These are phyloP conservation scores for Globisporangium uncinulatum DNA, from an alignment of 352 stramenopile species.

Conservation along the genomic window DNA sequence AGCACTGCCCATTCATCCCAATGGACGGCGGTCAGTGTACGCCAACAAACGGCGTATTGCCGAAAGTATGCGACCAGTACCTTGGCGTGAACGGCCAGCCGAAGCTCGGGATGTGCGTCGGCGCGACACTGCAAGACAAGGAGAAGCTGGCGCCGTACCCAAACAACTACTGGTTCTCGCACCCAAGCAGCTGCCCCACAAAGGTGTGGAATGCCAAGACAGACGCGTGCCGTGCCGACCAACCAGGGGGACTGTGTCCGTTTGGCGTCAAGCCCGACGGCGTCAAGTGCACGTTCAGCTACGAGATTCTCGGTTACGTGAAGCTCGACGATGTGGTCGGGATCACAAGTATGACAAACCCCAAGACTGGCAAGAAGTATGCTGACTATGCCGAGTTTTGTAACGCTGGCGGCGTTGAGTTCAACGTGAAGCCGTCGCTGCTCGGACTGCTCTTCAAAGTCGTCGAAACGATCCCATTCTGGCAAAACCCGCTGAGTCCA, in stretches of 20 bases:
- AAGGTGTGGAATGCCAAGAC: constrained; percentile 40
- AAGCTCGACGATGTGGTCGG: constrained; percentile 60
- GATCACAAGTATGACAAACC: constrained; percentile 53
- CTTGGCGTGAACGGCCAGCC: constrained; percentile 30
- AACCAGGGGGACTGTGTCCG: no score
- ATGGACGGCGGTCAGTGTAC: constrained; percentile 63
- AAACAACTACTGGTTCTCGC: constrained; percentile 34
- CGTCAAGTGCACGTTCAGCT: constrained; percentile 55
- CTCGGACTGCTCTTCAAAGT: constrained; percentile 7
- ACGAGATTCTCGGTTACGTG: constrained; percentile 58
- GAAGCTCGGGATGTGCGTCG: constrained; percentile 46
- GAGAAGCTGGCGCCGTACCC: constrained; percentile 56
- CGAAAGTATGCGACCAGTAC: constrained; percentile 48
- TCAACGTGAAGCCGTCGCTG: constrained; percentile 27
- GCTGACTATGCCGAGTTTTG: constrained; percentile 60
- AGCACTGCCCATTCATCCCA: constrained; percentile 44
- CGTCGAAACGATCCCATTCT: constrained; percentile 54
- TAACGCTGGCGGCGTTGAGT: constrained; percentile 43
- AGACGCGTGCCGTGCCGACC: constrained; percentile 23
- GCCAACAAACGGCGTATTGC: constrained; percentile 25
- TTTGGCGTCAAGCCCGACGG: constrained; percentile 49
- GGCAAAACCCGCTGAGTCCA: constrained; percentile 38
- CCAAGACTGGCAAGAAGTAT: constrained; percentile 14
- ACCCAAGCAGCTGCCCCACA: constrained; percentile 62
- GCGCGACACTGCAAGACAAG: constrained; percentile 29